These are phyloP conservation scores for Caloboletus firmus DNA, from an alignment of 1,284 basidiomycete genomes.

Conservation along the genomic window DNA sequence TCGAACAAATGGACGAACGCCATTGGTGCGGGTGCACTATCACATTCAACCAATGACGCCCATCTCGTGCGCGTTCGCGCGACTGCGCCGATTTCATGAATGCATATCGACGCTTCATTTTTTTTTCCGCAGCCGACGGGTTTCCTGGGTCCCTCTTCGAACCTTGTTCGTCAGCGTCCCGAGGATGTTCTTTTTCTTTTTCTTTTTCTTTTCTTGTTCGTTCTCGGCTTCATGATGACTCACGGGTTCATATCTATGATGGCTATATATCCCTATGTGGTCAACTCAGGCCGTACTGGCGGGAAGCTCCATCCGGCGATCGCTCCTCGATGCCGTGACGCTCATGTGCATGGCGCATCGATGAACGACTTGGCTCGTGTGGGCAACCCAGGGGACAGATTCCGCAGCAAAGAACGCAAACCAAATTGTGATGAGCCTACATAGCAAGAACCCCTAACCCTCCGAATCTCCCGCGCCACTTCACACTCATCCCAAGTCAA, in stretches of 20 bases:
- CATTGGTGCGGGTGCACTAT: slow-evolving; percentile 4
- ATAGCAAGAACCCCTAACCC: background rate
- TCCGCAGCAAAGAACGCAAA: background rate
- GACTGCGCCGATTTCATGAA: slow-evolving; percentile 20
- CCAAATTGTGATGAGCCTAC: background rate
- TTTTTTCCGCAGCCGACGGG: background rate
- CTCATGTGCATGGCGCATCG: background rate
- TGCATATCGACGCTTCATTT: slow-evolving; percentile 5
- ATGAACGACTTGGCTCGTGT: background rate
- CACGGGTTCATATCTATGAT: slow-evolving; percentile 15
- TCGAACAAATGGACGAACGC: background rate
- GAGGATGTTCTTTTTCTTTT: background rate
- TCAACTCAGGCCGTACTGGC: background rate
- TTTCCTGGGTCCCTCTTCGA: background rate
- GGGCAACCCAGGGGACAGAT: background rate
- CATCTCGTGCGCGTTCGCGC: slow-evolving; percentile 16
- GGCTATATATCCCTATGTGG: slow-evolving; percentile 15
- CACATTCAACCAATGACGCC: slow-evolving; percentile 13
- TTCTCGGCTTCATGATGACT: background rate
- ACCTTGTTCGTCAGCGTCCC: slow-evolving; percentile 5
- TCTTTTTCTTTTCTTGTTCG: background rate
- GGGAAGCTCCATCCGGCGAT: slow-evolving; percentile 12
- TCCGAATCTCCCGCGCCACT: background rate
- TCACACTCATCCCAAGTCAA: background rate
- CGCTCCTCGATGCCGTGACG: slow-evolving; percentile 11